Conservation (phyloP, 2,329 filamentous ascomycete genomes). For the Fusarium succisae region DNA sequence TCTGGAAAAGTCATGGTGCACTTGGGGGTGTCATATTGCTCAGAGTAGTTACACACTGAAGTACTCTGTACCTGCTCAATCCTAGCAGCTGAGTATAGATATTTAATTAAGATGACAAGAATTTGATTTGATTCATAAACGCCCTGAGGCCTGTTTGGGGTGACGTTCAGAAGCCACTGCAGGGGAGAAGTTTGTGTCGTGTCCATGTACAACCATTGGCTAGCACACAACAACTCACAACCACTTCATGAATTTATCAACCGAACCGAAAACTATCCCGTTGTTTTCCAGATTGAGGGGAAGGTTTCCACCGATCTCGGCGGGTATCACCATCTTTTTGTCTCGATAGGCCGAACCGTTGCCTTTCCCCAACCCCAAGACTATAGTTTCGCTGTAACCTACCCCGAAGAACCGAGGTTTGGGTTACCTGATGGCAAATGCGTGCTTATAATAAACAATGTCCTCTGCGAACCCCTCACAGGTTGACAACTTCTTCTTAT, state of each 20-base stretch:
- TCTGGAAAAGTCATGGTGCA: not conserved
- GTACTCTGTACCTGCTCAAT: not conserved
- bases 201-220: not conserved
- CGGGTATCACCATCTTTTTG: not conserved
- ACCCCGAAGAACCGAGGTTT: constrained; percentile 37
- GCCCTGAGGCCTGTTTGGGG: not conserved
- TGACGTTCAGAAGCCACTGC: not conserved
- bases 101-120: not conserved
- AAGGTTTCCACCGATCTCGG: constrained; percentile 13
- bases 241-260: not conserved
- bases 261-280: not conserved
- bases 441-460: constrained; percentile 34
- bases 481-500: not conserved
- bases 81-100: too few species aligned
- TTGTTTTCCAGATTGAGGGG: not conserved
- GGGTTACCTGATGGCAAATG: constrained; percentile 7
- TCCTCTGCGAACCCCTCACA: constrained; percentile 26
- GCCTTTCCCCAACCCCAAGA: constrained; percentile 20
- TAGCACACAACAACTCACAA: not conserved
- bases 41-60: not conserved
- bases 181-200: too few species aligned
- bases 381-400: constrained; percentile 33
- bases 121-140: not conserved
- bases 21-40: not conserved
- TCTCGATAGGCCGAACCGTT: constrained; percentile 15